Base-by-base conservation (phyloP, 352 stramenopile genomes). In the Phytophthora melonis region DNA sequence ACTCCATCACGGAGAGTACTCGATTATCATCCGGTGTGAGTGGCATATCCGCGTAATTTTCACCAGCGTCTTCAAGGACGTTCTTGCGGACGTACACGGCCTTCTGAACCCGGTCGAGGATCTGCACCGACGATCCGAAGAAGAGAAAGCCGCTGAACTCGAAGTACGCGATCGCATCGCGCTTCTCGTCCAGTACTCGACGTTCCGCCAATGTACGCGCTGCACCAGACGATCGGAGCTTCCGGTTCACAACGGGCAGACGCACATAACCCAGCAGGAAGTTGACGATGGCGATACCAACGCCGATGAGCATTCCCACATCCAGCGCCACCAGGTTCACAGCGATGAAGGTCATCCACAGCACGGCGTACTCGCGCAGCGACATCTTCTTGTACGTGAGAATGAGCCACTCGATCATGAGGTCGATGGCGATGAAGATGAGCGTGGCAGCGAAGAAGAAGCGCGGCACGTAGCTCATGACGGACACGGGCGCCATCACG, bases 381-480 rank as follows among this genome's bases (percentile, higher is more conserved):
- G 93, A 83, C 45, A 95, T 77, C 68, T 93, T 93, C 71, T 88
- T 79, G 69, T 83, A 90, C 27, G 91, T 86, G 55, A 90, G 80
- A 45, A 93, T 72, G 63, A 99, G 88, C 97, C 97, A 99, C 76
- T 99, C 97, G 67, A 96, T 83, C 91, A 99, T 93, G 4, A 99
- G 80, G 79, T 99, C 97, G 18, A 98, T 87, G 41, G 94, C 97
- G 73, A 99, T 99, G 77, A 99, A 98, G 19, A 99, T 93, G 16
- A 99, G 82, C 47, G 98, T 90, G 10, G 93, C 95, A 5, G 97
- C 97, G 76, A 99, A 99, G 82, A 99, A 99, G 76, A 98, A 98
- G 11, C 95, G 97, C 13, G 98, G 98, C 23, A 99, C 78, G 75
- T 93, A 98, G 45, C 90, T 93, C 72, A 99, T 91, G 54, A 99